Evolutionary conservation across 192 early-diverging fungal genomes (phyloP).

Genomic region (Coemansia sp.): DNA sequence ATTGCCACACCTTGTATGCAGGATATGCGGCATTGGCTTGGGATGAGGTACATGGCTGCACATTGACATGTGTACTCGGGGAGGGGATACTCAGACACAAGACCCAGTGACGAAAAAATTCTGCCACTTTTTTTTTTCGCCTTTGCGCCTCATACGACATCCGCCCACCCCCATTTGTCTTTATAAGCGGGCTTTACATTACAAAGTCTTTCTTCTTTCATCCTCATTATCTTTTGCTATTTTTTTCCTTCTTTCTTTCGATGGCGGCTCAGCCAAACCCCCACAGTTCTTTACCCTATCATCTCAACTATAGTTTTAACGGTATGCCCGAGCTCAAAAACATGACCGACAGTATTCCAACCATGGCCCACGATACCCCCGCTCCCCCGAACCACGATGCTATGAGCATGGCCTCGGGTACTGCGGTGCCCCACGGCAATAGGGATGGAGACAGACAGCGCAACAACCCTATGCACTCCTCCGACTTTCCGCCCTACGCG

Average conservation of each 20-base stretch:
- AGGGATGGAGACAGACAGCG: not conserved
- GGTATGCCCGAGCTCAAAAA: slow-evolving; percentile 39
- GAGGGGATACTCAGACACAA: not conserved
- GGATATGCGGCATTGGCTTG: not conserved
- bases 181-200: not conserved
- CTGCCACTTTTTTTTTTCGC: not conserved
- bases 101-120: not conserved
- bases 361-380: slow-evolving; percentile 4
- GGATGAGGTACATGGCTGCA: no score
- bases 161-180: not conserved
- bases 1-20: not conserved
- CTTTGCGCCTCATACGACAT: not conserved
- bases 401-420: slow-evolving; percentile 5
- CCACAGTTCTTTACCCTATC: slow-evolving; percentile 1
- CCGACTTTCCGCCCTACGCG: not conserved
- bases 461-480: not conserved
- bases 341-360: slow-evolving; percentile 14
- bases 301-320: slow-evolving; percentile 37
- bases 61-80: not conserved
- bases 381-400: slow-evolving; percentile 11
- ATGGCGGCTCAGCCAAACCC: slow-evolving; percentile 11
- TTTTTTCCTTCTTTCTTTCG: not conserved
- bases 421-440: slow-evolving; percentile 7
- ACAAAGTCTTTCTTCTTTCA: not conserved
- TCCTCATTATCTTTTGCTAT: slow-evolving; percentile 5